Conservation (phyloP, 306 rosid species). For the Oxytropis ochrocephala region DNA sequence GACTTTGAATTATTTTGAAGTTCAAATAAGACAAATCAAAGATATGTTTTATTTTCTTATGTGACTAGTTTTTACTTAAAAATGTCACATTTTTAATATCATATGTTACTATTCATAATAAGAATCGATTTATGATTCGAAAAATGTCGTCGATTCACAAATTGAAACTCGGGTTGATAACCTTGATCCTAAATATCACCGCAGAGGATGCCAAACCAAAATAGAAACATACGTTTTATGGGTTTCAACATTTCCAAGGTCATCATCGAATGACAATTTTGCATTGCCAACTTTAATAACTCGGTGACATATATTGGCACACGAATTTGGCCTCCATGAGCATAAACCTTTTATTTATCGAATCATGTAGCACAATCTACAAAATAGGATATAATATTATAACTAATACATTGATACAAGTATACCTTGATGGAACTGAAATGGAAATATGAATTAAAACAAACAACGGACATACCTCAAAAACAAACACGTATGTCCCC, state of each 20-base stretch:
- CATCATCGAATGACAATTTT: conserved; percentile 83
- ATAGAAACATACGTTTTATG: conserved; percentile 58
- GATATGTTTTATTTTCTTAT: too few species aligned
- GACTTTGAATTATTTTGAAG: too few species aligned
- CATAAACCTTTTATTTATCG: conserved; percentile 47
- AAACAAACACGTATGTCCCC: conserved; percentile 66
- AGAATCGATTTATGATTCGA: too few species aligned
- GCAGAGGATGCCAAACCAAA: conserved; percentile 13
- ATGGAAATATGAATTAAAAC: not conserved
- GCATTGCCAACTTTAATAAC: conserved; percentile 55
- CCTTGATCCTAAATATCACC: not conserved
- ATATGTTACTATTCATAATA: too few species aligned
- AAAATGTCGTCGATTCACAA: too few species aligned
- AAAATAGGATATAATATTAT: conserved; percentile 16
- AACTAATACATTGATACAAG: conserved; percentile 2
- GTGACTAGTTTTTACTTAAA: too few species aligned
- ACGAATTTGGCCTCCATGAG: conserved; percentile 73
- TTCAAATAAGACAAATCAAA: too few species aligned
- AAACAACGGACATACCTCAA: conserved; percentile 59
- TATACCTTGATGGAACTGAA: conserved; percentile 15
- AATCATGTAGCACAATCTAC: conserved; percentile 60
- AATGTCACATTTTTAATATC: too few species aligned
- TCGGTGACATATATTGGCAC: conserved; percentile 79
- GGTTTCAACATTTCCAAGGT: conserved; percentile 80
- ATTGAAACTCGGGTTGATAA: too few species aligned